These are phyloP conservation scores for Ogataea polymorpha DNA, from an alignment of 805 yeast species.

Conservation along the genomic window DNA sequence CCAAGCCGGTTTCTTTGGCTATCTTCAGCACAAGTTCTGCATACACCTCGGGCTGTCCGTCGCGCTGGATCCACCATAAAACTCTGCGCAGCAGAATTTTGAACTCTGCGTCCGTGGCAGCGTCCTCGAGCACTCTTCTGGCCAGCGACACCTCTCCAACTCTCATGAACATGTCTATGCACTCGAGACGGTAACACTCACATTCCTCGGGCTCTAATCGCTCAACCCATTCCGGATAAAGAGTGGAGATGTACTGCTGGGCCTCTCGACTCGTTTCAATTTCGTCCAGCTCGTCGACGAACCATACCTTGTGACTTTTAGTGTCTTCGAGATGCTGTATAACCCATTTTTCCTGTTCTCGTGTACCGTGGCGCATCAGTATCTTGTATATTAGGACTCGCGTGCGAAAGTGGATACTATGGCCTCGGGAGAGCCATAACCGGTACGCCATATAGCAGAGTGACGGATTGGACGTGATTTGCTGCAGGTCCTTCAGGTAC, in stretches of 20 bases:
- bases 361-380: slow-evolving; percentile 17
- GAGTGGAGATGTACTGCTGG: slow-evolving; percentile 1
- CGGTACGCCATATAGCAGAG: slow-evolving; percentile 26
- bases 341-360: slow-evolving; percentile 26
- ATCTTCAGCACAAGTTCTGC: slow-evolving; percentile 24
- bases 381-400: slow-evolving; percentile 24
- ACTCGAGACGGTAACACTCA: slow-evolving; percentile 6
- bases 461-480: slow-evolving; percentile 20
- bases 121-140: slow-evolving; percentile 6
- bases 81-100: slow-evolving; percentile 12
- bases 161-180: slow-evolving; percentile 20
- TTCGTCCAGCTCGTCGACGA: slow-evolving; percentile 14
- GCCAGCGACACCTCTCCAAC: slow-evolving; percentile 15
- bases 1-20: slow-evolving; percentile 24
- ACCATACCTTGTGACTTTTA: slow-evolving; percentile 15
- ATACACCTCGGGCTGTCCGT: slow-evolving; percentile 21
- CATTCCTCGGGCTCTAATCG: slow-evolving; percentile 8
- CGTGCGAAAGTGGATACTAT: slow-evolving; percentile 17
- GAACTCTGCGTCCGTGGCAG: slow-evolving; percentile 9
- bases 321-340: slow-evolving; percentile 13
- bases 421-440: slow-evolving; percentile 25
- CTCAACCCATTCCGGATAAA: slow-evolving; percentile 5
- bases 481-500: slow-evolving; percentile 21
- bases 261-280: slow-evolving; percentile 8
- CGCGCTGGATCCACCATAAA: slow-evolving; percentile 15